These are phyloP conservation scores for Podila epicladia DNA, from an alignment of 192 early-diverging fungal species.

Conservation along the genomic window DNA sequence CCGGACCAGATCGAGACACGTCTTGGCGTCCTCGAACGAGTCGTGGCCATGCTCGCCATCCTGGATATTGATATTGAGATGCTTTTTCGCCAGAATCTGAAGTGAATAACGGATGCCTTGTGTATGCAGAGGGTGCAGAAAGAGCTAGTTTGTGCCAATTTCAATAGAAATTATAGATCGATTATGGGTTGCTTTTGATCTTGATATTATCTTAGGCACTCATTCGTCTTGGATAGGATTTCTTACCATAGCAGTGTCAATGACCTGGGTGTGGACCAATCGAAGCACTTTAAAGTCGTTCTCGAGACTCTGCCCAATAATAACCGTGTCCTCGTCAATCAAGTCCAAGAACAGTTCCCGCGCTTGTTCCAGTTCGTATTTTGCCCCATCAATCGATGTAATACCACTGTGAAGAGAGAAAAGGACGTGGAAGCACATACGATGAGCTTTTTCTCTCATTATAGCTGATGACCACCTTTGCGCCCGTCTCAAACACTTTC, in stretches of 20 bases:
- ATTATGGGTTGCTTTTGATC: background rate
- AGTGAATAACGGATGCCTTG: conserved; percentile 59
- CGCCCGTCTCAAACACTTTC: too few species aligned
- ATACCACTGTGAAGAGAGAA: conserved; percentile 57
- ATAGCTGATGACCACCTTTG: too few species aligned
- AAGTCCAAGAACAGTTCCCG: conserved; percentile 47
- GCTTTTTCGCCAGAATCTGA: conserved; percentile 55
- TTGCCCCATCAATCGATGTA: conserved; percentile 54
- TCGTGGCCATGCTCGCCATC: conserved; percentile 65
- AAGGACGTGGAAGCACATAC: background rate
- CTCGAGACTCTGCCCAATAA: conserved; percentile 70
- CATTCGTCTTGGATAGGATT: background rate
- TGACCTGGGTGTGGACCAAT: conserved; percentile 48
- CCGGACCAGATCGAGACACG: conserved; percentile 64
- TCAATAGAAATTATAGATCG: background rate
- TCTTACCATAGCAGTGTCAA: conserved; percentile 57
- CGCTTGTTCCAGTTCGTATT: conserved; percentile 58
- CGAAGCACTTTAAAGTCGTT: conserved; percentile 44
- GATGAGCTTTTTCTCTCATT: background rate
- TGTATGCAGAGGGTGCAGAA: conserved; percentile 60
- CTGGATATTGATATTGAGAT: conserved; percentile 67
- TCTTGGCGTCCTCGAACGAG: conserved; percentile 67
- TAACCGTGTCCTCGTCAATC: conserved; percentile 61
- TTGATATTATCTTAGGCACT: background rate
- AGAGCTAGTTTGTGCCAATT: conserved; percentile 43